Evolutionary conservation across 1,139 yeast species (phyloP).

Genomic region (Protomyces gravidus): DNA sequence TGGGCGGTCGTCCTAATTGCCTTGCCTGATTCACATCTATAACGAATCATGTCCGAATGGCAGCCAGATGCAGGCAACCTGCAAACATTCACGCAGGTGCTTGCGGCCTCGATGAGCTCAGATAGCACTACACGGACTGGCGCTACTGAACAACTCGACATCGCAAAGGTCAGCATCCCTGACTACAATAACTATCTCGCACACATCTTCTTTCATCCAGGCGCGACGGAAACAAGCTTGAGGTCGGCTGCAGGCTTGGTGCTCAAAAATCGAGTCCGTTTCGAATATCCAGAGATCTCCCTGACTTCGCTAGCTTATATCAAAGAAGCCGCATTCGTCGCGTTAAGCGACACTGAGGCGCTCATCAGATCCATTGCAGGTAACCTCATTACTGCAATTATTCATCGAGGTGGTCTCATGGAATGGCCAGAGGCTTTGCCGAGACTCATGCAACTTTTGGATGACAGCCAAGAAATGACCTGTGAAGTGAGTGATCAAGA

Average conservation of each 20-base stretch:
- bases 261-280: slow-evolving; percentile 65
- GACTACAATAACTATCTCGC: slow-evolving; percentile 75
- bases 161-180: slow-evolving; percentile 21
- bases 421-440: slow-evolving; percentile 74
- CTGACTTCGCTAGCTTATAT: slow-evolving; percentile 51
- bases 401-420: slow-evolving; percentile 63
- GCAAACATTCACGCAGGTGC: slow-evolving; percentile 30
- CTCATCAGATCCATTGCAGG: slow-evolving; percentile 84
- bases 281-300: slow-evolving; percentile 38
- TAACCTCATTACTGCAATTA: slow-evolving; percentile 77
- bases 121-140: slow-evolving; percentile 17
- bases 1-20: too few relatives aligned
- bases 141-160: slow-evolving; percentile 24
- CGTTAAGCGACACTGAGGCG: slow-evolving; percentile 56
- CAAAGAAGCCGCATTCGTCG: slow-evolving; percentile 60
- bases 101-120: slow-evolving; percentile 28
- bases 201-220: slow-evolving; percentile 57
- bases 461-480: slow-evolving; percentile 34
- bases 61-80: slow-evolving; percentile 27
- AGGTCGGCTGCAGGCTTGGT: slow-evolving; percentile 87
- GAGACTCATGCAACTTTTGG: slow-evolving; percentile 54
- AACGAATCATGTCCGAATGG: slow-evolving; percentile 23
- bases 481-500: slow-evolving; percentile 2
- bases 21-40: too few relatives aligned
- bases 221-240: slow-evolving; percentile 50